Conservation (phyloP, 495 filamentous ascomycete genomes). For the Tirmania nivea region DNA sequence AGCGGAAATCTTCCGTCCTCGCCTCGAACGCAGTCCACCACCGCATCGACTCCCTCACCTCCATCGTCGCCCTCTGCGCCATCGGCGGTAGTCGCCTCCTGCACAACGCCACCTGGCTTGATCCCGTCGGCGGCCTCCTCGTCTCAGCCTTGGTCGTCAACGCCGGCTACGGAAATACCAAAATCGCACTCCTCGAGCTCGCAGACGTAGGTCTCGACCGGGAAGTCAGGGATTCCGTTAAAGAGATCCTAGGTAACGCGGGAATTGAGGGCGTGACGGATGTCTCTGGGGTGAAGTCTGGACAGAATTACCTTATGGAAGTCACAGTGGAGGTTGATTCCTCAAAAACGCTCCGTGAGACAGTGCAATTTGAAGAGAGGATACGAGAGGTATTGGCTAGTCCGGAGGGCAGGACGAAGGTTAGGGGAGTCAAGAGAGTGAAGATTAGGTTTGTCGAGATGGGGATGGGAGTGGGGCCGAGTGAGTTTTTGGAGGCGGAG, state of each 20-base stretch:
- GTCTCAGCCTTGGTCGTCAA: conserved; percentile 85
- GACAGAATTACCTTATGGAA: conserved; percentile 86
- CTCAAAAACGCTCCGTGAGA: conserved; percentile 45
- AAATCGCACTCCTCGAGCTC: conserved; percentile 59
- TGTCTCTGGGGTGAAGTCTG: conserved; percentile 73
- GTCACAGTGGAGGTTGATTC: conserved; percentile 59
- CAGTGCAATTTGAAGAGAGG: conserved; percentile 43
- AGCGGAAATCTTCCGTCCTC: conserved; percentile 87
- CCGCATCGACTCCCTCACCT: conserved; percentile 83
- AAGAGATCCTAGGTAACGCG: conserved; percentile 36
- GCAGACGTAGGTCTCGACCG: conserved; percentile 73
- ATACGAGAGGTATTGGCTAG: conserved; percentile 44
- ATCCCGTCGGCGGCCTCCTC: conserved; percentile 79
- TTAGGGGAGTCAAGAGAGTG: conserved; percentile 61
- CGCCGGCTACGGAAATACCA: conserved; percentile 72
- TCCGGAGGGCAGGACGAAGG: conserved; percentile 24
- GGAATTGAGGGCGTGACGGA: conserved; percentile 33
- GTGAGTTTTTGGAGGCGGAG: conserved; percentile 16
- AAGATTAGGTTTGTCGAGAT: conserved; percentile 61
- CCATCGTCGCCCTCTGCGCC: conserved; percentile 69
- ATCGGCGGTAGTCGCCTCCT: conserved; percentile 81
- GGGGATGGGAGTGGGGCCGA: conserved; percentile 10
- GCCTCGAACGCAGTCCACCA: conserved; percentile 93
- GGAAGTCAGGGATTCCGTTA: conserved; percentile 50
- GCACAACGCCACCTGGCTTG: conserved; percentile 65